A percentile compares a stretch with the other conserved stretches of the same genome.
Conservation (phyloP, 2,329 filamentous ascomycete species). For the Penicillium freii region DNA sequence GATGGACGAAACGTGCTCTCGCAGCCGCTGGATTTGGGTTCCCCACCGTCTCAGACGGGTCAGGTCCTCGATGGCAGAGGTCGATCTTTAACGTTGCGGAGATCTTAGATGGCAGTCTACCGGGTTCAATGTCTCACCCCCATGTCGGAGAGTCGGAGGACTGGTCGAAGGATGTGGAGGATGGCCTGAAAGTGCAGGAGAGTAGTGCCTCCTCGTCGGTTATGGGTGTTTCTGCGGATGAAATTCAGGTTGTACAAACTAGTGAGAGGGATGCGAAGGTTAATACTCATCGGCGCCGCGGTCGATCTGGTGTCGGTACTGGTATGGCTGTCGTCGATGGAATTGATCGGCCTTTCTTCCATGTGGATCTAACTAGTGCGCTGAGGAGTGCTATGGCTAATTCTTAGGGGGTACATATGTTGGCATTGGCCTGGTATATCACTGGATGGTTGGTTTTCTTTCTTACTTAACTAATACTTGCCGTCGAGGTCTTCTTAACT, state of each 20-base stretch:
- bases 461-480: not conserved
- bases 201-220: not conserved
- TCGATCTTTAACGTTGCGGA: conserved; percentile 4
- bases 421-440: not conserved
- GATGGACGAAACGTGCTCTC: conserved; percentile 87
- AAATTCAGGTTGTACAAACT: not conserved
- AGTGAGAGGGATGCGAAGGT: not conserved
- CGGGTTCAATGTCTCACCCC: not conserved
- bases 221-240: not conserved
- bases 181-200: not conserved
- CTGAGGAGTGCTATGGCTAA: conserved; percentile 79
- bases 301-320: conserved; percentile 57
- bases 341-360: conserved; percentile 80
- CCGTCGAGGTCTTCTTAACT: not conserved
- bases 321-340: conserved; percentile 66
- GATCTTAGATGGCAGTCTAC: not conserved
- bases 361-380: conserved; percentile 82
- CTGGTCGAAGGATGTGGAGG: not conserved
- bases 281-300: not conserved
- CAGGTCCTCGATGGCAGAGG: not conserved
- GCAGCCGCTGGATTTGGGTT: conserved; percentile 82
- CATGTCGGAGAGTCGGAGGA: not conserved
- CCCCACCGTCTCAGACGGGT: conserved; percentile 44
- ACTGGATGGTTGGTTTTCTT: not conserved
- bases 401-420: not conserved